These are phyloP conservation scores for Taiozyma sp. DNA, from an alignment of 1,139 yeast species.

Conservation along the genomic window DNA sequence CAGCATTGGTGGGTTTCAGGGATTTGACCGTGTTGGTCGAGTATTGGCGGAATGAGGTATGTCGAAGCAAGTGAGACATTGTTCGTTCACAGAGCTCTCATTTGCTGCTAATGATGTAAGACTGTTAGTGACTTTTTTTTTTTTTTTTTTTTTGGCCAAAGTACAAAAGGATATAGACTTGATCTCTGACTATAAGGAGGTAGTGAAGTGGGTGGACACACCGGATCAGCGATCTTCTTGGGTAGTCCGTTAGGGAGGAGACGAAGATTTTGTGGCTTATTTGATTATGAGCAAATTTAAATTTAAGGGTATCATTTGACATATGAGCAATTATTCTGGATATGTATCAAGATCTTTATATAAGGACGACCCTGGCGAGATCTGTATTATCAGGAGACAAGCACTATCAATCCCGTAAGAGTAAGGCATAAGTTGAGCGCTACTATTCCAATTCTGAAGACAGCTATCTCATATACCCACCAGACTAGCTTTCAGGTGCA, in stretches of 20 bases:
- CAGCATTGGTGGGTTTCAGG: not conserved
- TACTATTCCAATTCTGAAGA: too few relatives aligned
- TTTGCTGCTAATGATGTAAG: not conserved
- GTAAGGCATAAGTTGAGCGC: too few relatives aligned
- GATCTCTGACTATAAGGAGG: too few relatives aligned
- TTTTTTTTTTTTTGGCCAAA: too few relatives aligned
- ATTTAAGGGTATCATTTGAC: not conserved
- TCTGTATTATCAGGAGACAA: too few relatives aligned
- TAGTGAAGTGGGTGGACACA: too few relatives aligned
- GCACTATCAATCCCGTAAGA: too few relatives aligned
- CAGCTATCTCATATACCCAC: not conserved
- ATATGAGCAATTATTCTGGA: not conserved
- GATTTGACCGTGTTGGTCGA: not conserved
- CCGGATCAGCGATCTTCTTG: too few relatives aligned
- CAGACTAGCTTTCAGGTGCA: not conserved
- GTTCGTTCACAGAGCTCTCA: not conserved
- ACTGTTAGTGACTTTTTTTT: not conserved
- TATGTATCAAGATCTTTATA: too few relatives aligned
- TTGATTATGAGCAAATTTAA: not conserved
- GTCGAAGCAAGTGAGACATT: not conserved
- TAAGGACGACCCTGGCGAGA: not conserved
- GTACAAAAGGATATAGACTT: too few relatives aligned
- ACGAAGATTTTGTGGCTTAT: not conserved
- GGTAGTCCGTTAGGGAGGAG: too few relatives aligned
- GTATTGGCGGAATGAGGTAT: not conserved